Base-by-base conservation (phyloP, 2,329 filamentous ascomycete species). In the Lecanicillium sp. region DNA sequence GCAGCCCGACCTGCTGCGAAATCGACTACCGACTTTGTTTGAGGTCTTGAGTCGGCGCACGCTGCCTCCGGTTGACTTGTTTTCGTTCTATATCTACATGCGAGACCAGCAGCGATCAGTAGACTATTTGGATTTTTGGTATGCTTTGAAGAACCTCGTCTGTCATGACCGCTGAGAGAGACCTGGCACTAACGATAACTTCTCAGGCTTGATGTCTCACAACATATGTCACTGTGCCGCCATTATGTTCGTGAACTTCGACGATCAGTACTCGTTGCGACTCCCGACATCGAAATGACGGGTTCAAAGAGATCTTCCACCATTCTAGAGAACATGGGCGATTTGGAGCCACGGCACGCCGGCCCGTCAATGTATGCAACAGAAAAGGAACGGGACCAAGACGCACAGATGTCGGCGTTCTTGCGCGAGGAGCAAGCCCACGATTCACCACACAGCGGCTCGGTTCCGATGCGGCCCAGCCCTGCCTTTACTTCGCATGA, bases 61-160 rank as follows among this genome's bases (percentile, higher is more conserved):
- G n/a, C 73, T 94, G 15, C 86, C 94, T 35, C 92, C 92, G 0
- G 90, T 98, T 42, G 94, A 98, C 56, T 72, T 98, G 9, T 98
- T 95, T 63, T 95, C 89, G 2, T 98, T 98, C 68, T 98, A 98
- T 65, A 98, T 98, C 53, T 98, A 95, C 65, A 98, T 98, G 92
- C 80, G 92, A 54, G 94, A 98, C 61, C 89, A 95, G 64, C 92
- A 98, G 63, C 80, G 89, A 59, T 95, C 90, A 7, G 92, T 98
- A 11, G 92, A 98, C 56, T 98, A 98, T 54, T 70, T 98, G 30
- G 92, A 98, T 59, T 98, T 98, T 63, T 98, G 94, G 92, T 96
- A 69, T 27, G 35, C 29, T 27, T n/a, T 33, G 22, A 25, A 25
- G 22, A 11, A 25, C 6, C 22, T 25, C 11, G 6, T 25, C 22